Evolutionary conservation across 495 filamentous ascomycete species (phyloP).

Genomic region (Lentithecium fluviatile): DNA sequence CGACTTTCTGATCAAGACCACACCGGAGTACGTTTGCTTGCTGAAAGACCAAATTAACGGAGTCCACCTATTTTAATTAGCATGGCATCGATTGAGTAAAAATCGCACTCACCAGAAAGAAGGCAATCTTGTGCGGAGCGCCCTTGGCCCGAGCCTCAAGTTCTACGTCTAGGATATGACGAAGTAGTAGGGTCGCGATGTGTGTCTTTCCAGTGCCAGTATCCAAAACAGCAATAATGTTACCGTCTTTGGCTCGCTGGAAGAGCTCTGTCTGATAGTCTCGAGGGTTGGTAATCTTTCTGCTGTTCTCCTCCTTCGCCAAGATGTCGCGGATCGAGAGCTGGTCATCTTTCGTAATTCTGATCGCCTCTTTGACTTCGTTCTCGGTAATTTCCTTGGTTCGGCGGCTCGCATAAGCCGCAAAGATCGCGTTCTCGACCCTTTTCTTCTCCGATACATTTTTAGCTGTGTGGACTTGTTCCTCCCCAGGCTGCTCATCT

Average conservation of each 20-base stretch:
- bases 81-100: neutral
- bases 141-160: constrained; percentile 65
- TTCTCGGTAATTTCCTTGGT: constrained; percentile 42
- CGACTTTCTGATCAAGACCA: constrained; percentile 79
- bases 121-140: constrained; percentile 63
- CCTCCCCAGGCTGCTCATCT: too few relatives aligned
- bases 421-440: constrained; percentile 37
- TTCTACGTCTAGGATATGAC: constrained; percentile 74
- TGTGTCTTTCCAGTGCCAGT: constrained; percentile 97
- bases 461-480: constrained; percentile 7
- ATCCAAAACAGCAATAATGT: constrained; percentile 94
- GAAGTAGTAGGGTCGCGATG: constrained; percentile 85
- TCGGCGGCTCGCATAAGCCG: constrained; percentile 47
- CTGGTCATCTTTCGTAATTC: constrained; percentile 43
- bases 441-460: constrained; percentile 22
- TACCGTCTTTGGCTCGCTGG: constrained; percentile 79
- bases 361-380: constrained; percentile 35
- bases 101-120: constrained; percentile 67
- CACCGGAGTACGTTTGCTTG: constrained; percentile 78
- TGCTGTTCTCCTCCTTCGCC: constrained; percentile 42
- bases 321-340: constrained; percentile 47
- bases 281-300: constrained; percentile 70
- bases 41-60: constrained; percentile 87
- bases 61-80: constrained; percentile 63
- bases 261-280: constrained; percentile 94